Conservation (phyloP, 257 asterid genomes). For the Solanum rostratum region DNA sequence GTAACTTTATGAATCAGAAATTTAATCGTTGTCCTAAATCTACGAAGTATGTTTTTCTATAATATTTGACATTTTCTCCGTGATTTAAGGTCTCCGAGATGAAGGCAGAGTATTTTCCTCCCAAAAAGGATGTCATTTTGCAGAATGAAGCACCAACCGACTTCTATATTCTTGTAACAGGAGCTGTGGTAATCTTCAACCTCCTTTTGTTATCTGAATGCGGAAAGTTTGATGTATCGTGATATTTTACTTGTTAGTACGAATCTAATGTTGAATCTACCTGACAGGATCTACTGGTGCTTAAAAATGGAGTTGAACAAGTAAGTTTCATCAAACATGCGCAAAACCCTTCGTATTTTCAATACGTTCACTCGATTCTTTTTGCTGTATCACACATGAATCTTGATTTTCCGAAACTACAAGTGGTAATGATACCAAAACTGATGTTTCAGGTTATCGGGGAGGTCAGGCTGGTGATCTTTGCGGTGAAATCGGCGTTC, state of each 20-base stretch:
- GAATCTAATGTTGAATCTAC: too few species aligned
- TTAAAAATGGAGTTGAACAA: too few species aligned
- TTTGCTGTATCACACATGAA: neutral
- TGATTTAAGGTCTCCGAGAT: too few species aligned
- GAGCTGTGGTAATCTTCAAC: conserved; percentile 30
- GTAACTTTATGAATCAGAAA: too few species aligned
- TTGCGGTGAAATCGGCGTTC: conserved; percentile 92
- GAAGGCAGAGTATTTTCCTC: too few species aligned
- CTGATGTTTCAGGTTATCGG: conserved; percentile 44
- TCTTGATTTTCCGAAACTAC: neutral
- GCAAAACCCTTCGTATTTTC: neutral
- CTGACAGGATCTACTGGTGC: too few species aligned
- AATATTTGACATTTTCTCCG: too few species aligned
- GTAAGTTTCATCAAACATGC: too few species aligned
- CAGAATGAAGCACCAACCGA: conserved; percentile 49
- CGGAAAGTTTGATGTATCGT: neutral
- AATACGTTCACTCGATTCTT: neutral
- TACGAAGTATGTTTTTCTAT: too few species aligned
- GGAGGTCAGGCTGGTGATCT: conserved; percentile 73
- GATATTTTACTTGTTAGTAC: neutral
- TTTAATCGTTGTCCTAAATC: too few species aligned
- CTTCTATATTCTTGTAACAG: conserved; percentile 33
- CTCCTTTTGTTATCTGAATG: neutral
- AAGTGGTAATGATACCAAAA: neutral
- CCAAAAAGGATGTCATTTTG: too few species aligned